Base-by-base conservation (phyloP, 805 yeast genomes). In the Lachancea waltii region DNA sequence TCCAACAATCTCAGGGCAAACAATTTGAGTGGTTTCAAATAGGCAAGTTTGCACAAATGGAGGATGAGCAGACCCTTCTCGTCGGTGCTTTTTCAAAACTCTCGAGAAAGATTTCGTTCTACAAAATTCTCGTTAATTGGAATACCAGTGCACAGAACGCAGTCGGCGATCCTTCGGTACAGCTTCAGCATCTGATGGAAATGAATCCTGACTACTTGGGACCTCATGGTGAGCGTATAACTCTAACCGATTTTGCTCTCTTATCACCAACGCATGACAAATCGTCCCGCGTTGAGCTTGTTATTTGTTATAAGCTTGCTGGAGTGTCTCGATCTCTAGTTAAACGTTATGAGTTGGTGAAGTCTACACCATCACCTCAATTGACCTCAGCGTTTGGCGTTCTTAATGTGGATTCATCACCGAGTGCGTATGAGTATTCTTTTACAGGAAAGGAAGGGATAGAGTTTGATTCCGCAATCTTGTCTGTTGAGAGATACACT, bases 41-140 rank as follows among this genome's bases (percentile, higher is more conserved):
- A 42, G 61, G 62, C 5, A 54, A 53, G 30, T 48, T 59, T 22
- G 56, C 63, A 1, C 62, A 62, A 18, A 52, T 59, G 29, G 49
- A 46, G 21, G 62, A 60, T 30, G 60, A 51, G 4, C 62, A 61
- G 36, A 45, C 58, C 26, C 38, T 58, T 43, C 43, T 60, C 13
- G 46, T 61, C 5, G 45, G 60, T 10, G 50, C 57, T 2, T 56
- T 49, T 32, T 58, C 63, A 5, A 51, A 43, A 27, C 24, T 51
- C 7, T 43, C 51, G 3, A 48, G 49, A n/a, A 49, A 43, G 21
- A 30, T 61, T 6, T 45, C 53, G 2, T 53, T 61, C 30, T 60
- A 56, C 40, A 59, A 53, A 40, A 39, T 60, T 18, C 43, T 43
- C 14, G 57, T 60, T 13, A 46, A 51, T 23, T 61, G 65, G 65